These are phyloP conservation scores for Auricularia cornea DNA, from an alignment of 768 basidiomycete genomes.

Conservation along the genomic window DNA sequence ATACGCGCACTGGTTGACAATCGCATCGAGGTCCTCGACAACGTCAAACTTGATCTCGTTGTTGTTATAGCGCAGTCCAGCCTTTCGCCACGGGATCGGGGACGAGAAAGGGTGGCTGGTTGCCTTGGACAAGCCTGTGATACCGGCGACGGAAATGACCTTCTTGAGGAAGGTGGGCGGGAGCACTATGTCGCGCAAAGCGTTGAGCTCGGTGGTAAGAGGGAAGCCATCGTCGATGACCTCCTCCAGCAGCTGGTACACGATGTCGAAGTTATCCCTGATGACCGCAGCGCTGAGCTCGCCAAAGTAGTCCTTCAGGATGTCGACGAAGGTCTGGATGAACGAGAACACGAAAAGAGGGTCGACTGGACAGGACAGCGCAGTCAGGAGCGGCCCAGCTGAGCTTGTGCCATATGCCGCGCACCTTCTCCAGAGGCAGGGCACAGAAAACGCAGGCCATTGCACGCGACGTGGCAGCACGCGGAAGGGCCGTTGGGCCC, in stretches of 20 bases:
- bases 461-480: constrained; percentile 73
- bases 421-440: constrained; percentile 79
- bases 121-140: constrained; percentile 33
- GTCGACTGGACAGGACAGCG: constrained; percentile 49
- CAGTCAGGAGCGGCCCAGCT: background rate
- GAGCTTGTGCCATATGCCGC: background rate
- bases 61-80: constrained; percentile 70
- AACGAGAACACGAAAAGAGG: constrained; percentile 87
- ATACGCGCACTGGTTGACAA: constrained; percentile 60
- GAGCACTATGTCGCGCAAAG: constrained; percentile 86
- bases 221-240: constrained; percentile 91
- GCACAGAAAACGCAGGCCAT: constrained; percentile 69
- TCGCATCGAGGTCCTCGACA: constrained; percentile 68
- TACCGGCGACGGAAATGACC: constrained; percentile 43
- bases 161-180: constrained; percentile 83
- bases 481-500: constrained; percentile 51
- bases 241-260: constrained; percentile 93
- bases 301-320: constrained; percentile 81
- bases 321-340: constrained; percentile 74
- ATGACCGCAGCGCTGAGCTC: constrained; percentile 70
- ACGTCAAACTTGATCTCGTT: constrained; percentile 95
- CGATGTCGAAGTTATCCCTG: constrained; percentile 89
- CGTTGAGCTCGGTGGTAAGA: constrained; percentile 81
- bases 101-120: constrained; percentile 60
- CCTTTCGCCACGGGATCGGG: constrained; percentile 89